These are phyloP conservation scores for Metschnikowia reukaufii DNA, from an alignment of 805 yeast species.

Conservation along the genomic window DNA sequence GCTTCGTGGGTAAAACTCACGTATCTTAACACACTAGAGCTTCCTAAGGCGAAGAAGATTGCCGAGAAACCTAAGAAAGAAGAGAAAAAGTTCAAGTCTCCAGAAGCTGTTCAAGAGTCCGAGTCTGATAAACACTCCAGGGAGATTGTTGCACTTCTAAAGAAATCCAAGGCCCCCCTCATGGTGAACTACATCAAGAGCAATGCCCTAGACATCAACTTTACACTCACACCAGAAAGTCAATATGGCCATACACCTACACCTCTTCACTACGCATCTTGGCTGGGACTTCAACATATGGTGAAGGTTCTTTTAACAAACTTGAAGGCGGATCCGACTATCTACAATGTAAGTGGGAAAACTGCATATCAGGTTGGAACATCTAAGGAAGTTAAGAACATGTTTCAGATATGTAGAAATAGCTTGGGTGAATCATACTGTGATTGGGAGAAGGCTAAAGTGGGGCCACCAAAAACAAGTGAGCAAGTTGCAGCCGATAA, in stretches of 20 bases:
- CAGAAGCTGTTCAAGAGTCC: conserved; percentile 15
- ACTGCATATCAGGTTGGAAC: conserved; percentile 69
- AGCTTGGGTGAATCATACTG: conserved; percentile 67
- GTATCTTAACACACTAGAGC: conserved; percentile 51
- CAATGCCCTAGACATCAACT: conserved; percentile 54
- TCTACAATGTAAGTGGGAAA: conserved; percentile 51
- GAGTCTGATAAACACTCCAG: conserved; percentile 49
- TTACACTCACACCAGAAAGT: conserved; percentile 52
- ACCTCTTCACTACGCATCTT: conserved; percentile 73
- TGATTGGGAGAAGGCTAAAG: conserved; percentile 69
- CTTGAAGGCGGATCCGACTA: conserved; percentile 69
- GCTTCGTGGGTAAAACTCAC: conserved; percentile 81
- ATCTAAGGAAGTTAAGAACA: conserved; percentile 44
- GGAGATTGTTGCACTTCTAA: conserved; percentile 60
- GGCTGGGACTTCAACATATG: conserved; percentile 65
- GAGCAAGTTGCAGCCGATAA: conserved; percentile 53
- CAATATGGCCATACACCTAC: conserved; percentile 65
- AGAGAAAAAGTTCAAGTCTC: conserved; percentile 16
- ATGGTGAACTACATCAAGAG: conserved; percentile 60
- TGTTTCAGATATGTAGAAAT: conserved; percentile 68
- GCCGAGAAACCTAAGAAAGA: conserved; percentile 12
- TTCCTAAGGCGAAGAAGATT: conserved; percentile 45
- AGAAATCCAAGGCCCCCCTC: conserved; percentile 76
- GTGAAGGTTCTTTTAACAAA: conserved; percentile 60
- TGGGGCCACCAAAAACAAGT: conserved; percentile 58